A percentile compares a stretch with the other conserved stretches of the same genome.
Evolutionary conservation across 768 basidiomycete genomes (phyloP).

Genomic region (Piloderma croceum): DNA sequence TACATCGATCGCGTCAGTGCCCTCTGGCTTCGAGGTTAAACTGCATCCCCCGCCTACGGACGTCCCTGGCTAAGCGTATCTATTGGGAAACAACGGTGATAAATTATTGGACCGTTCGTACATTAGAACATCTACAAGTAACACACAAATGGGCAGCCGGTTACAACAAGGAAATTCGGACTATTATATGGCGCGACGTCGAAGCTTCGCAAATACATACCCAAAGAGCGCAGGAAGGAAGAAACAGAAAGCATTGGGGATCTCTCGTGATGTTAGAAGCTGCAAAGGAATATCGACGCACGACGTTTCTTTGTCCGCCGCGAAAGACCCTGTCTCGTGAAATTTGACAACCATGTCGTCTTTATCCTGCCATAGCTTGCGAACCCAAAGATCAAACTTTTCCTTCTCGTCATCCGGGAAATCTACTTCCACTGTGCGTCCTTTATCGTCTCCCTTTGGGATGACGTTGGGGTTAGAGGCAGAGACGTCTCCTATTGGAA

Average conservation of each 20-base stretch:
- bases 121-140: no score
- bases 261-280: constrained; percentile 48
- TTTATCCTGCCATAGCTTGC: constrained; percentile 78
- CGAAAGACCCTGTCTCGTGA: constrained; percentile 47
- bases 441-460: constrained; percentile 23
- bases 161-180: no score
- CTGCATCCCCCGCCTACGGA: no score
- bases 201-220: constrained; percentile 44
- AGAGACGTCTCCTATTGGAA: constrained; percentile 65
- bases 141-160: no score
- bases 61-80: no score
- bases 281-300: constrained; percentile 54
- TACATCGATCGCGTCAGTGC: no score
- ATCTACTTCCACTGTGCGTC: constrained; percentile 37
- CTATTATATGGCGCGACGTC: no score
- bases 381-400: constrained; percentile 79
- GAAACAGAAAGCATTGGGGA: constrained; percentile 65
- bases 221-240: constrained; percentile 52
- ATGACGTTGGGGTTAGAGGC: constrained; percentile 27
- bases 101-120: no score
- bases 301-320: constrained; percentile 15
- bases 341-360: constrained; percentile 72
- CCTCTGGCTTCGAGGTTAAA: no score
- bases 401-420: constrained; percentile 53
- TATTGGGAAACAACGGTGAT: no score